Evolutionary conservation across 2,329 filamentous ascomycete species (phyloP).

Genomic region (Colletotrichum sp.): DNA sequence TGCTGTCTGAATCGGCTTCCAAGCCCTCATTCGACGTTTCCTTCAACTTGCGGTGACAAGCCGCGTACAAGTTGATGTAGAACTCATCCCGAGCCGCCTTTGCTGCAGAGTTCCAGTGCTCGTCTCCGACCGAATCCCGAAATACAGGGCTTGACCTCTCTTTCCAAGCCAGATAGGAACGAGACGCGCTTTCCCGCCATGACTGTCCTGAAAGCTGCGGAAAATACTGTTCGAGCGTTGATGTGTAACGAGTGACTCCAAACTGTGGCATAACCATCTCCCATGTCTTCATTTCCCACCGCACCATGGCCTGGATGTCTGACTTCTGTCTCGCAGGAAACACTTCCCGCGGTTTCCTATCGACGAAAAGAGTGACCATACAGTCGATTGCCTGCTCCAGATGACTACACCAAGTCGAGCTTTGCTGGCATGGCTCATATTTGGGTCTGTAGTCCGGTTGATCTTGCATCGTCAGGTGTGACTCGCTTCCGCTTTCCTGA

Average conservation of each 20-base stretch:
- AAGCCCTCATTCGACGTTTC: accelerated
- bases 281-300: background rate
- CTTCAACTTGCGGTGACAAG: background rate
- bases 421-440: background rate
- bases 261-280: accelerated
- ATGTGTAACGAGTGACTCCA: background rate
- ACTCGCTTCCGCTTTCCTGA: background rate
- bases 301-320: background rate
- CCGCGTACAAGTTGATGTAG: background rate
- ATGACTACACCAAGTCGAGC: background rate
- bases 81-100: background rate
- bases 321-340: background rate
- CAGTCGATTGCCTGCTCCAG: background rate
- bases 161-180: background rate
- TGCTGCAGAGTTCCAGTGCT: background rate
- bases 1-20: background rate
- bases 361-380: background rate
- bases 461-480: background rate
- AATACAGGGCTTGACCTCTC: background rate
- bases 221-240: background rate
- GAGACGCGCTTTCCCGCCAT: background rate
- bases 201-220: background rate
- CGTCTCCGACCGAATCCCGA: background rate
- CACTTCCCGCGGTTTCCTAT: background rate
- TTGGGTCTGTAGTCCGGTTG: background rate